Evolutionary conservation across 495 filamentous ascomycete genomes (phyloP), one percentile per base, ranked within the genome.

Genomic region (Aspergillus saccharolyticus): DNA sequence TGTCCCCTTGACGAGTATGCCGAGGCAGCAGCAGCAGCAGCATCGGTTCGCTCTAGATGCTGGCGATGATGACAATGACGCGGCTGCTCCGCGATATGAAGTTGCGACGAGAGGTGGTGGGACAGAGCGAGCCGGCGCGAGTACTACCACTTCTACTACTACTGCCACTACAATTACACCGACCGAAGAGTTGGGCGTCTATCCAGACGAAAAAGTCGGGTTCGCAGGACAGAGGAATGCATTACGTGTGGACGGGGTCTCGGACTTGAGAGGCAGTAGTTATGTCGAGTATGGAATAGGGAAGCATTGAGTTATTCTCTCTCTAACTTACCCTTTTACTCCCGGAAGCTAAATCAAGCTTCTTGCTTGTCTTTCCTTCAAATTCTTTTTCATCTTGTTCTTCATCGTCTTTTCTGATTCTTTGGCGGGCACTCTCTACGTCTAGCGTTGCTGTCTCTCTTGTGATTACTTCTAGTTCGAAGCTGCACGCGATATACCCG

Each of bases 151-250:
- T 12, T 2, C 12, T 5, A 6, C 33, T 5, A 39, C 33, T 12
- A 39, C 4, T 39, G 14, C 10, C 2, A 39, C 33, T 2, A 39
- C 4, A 2, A 39, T 58, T 45, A 0, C 42, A 46, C 3, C 25
- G 25, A 21, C 54, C 42, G 22, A 54, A 48, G 42, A 44, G 58
- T 21, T 56, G 55, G 1, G 42, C 28, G 12, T 39, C 4, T 74
- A 66, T 52, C 61, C 65, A 15, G 68, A 78, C 57, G 71, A 77
- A 63, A 81, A 81, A 55, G 6, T 75, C 42, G 76, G 77, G 4
- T 80, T 75, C 58, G 78, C 73, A 3, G 77, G 77, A 1, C 63
- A 76, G 55, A 67, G 77, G 49, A 64, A 65, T 44, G 66, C 67
- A 18, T 50, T 73, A 5, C 61, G 70, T 51, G 60, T 69, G 28